Conservation (phyloP, 2,329 filamentous ascomycete species). For the Sporothrix pallida region DNA sequence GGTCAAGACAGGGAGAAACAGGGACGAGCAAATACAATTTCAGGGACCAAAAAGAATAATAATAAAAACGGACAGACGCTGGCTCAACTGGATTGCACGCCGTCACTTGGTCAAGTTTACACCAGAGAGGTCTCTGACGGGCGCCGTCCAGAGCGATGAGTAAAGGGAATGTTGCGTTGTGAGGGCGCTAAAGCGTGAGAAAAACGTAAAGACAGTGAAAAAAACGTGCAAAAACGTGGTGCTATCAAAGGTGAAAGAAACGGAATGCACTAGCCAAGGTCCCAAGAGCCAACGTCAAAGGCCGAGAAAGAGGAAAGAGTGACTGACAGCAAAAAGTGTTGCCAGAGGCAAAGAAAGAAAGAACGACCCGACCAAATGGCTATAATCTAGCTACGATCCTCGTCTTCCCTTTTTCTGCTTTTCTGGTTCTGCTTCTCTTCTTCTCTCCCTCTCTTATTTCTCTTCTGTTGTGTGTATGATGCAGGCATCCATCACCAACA, state of each 20-base stretch:
- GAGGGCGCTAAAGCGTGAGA: conserved; percentile 6
- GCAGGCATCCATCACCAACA: conserved; percentile 27
- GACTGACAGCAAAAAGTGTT: background rate
- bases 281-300: background rate
- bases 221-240: background rate
- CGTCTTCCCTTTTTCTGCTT: background rate
- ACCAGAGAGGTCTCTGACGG: background rate
- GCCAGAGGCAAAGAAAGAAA: background rate
- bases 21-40: background rate
- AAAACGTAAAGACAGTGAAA: background rate
- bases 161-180: conserved; percentile 26
- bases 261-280: conserved; percentile 14
- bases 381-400: conserved; percentile 25
- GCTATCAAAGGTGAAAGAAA: conserved; percentile 16
- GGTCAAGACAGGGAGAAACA: background rate
- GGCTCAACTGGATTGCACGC: too few species aligned
- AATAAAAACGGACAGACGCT: too few species aligned
- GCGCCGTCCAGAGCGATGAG: conserved; percentile 1
- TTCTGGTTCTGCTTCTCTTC: background rate
- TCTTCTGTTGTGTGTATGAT: conserved; percentile 33
- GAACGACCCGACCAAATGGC: conserved; percentile 19
- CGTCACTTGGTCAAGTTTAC: background rate
- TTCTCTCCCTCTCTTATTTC: conserved; percentile 19
- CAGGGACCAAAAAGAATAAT: background rate
- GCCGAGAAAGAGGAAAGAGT: background rate